phyloP scores from a whole-genome alignment of 2,329 filamentous ascomycete species.

The Ramularia endophylla region DNA sequence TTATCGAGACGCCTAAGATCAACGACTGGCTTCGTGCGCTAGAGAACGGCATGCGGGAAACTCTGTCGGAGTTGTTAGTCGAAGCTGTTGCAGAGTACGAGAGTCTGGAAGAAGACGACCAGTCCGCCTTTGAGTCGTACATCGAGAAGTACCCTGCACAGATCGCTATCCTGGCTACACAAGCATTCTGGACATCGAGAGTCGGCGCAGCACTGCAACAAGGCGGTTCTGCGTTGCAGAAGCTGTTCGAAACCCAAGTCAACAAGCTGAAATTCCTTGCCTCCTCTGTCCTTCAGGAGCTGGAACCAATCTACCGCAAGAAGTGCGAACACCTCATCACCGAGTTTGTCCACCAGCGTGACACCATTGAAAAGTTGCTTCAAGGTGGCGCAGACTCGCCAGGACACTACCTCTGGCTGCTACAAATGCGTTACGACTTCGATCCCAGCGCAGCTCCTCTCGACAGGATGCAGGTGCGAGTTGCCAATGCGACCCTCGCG shows the following conservation, averaged over 20 bases:
- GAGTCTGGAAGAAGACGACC: slow-evolving; percentile 62
- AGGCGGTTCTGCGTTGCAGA: slow-evolving; percentile 63
- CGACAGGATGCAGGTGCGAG: slow-evolving; percentile 80
- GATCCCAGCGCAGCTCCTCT: slow-evolving; percentile 71
- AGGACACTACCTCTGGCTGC: slow-evolving; percentile 83
- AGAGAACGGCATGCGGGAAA: slow-evolving; percentile 89
- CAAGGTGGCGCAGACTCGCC: slow-evolving; percentile 66
- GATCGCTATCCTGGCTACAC: slow-evolving; percentile 88
- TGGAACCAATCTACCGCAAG: slow-evolving; percentile 81
- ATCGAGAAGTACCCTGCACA: slow-evolving; percentile 83
- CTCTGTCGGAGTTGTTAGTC: slow-evolving; percentile 80
- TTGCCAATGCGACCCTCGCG: slow-evolving; percentile 91
- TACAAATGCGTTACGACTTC: slow-evolving; percentile 97
- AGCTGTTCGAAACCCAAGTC: slow-evolving; percentile 75
- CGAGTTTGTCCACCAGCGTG: slow-evolving; percentile 95
- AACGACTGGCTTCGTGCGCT: slow-evolving; percentile 98
- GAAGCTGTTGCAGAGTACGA: slow-evolving; percentile 82
- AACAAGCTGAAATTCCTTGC: slow-evolving; percentile 81
- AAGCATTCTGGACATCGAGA: slow-evolving; percentile 86
- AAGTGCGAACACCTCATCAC: slow-evolving; percentile 99
- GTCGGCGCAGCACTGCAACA: slow-evolving; percentile 71
- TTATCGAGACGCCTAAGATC: slow-evolving; percentile 91
- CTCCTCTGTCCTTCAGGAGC: slow-evolving; percentile 80
- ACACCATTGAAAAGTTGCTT: slow-evolving; percentile 82
- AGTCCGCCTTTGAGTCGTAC: slow-evolving; percentile 67